Evolutionary conservation across 176 grass and related monocot genomes (phyloP).

Genomic region (Hordeum vulgare): MorexV3_pseudomolecules_assembly NC_058523.1:520779771-520780270

Average conservation of each 20-base stretch:
- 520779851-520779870: neutral
- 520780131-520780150: neutral
- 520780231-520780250: no score
- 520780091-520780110: neutral
- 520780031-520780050: slow-evolving; percentile 44
- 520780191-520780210: neutral
- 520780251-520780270: no score
- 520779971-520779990: neutral
- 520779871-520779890: neutral
- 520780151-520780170: neutral
- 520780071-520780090: neutral
- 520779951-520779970: slow-evolving; percentile 33
- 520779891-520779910: slow-evolving; percentile 2
- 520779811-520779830: neutral
- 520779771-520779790: neutral
- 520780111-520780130: neutral
- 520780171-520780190: neutral
- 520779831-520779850: neutral
- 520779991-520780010: slow-evolving; percentile 25
- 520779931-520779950: slow-evolving; percentile 62
- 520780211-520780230: no score
- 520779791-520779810: neutral
- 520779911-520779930: slow-evolving; percentile 71
- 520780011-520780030: slow-evolving; percentile 31
- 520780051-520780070: neutral